These are phyloP conservation scores for Leptographium lundbergii DNA, from an alignment of 2,329 filamentous ascomycete genomes.

Conservation along the genomic window DNA sequence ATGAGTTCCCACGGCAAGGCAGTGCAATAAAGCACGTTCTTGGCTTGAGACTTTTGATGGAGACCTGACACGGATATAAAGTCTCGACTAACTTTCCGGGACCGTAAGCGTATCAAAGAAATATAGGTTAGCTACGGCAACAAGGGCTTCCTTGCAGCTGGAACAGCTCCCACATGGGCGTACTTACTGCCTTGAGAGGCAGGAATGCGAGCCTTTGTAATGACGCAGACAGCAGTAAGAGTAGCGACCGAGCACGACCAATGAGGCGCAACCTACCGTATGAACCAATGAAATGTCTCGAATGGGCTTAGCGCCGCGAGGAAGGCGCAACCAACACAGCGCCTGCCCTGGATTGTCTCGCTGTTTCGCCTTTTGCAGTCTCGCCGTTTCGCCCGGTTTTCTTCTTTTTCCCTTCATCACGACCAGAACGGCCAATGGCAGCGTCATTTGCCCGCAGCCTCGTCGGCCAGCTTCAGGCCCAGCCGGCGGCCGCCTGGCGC, in stretches of 20 bases:
- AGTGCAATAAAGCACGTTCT: too few relatives aligned
- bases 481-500: neutral
- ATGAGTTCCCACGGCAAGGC: too few relatives aligned
- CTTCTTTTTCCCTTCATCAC: neutral
- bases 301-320: neutral
- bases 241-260: neutral
- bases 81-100: too few relatives aligned
- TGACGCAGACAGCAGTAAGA: neutral
- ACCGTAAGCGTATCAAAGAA: too few relatives aligned
- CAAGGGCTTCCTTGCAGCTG: too few relatives aligned
- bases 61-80: too few relatives aligned
- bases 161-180: too few relatives aligned
- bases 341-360: neutral
- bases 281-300: neutral
- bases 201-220: too few relatives aligned
- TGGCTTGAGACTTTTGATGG: too few relatives aligned
- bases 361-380: neutral
- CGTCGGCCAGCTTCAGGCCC: conserved; percentile 11
- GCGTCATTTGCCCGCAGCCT: conserved; percentile 13
- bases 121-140: too few relatives aligned
- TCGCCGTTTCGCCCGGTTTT: neutral
- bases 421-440: neutral
- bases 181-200: too few relatives aligned
- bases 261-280: neutral
- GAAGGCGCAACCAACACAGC: neutral